Base-by-base conservation (phyloP, 257 asterid genomes). In the Capsicum rhomboideum region DNA sequence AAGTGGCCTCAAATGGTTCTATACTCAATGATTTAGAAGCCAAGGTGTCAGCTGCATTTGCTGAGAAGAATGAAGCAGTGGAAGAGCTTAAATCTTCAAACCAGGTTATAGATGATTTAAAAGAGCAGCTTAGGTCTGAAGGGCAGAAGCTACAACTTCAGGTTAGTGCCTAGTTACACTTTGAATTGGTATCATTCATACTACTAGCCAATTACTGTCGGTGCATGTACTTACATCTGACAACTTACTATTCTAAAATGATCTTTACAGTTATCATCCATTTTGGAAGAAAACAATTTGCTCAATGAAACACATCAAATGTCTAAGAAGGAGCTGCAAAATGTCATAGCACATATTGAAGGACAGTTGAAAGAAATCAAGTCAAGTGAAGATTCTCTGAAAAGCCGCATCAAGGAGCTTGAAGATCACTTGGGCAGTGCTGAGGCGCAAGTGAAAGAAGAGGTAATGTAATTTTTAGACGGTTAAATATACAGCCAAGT, bases 261-360 rank as follows among this genome's bases (percentile, higher is more conserved):
- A 85, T 82, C 66, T 56, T 72, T 85, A 44, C 95, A 93, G 98
- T 88, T 94, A 87, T 91, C 97, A 80, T 92, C 97, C 59, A 87
- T 90, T 17, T 87, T 88, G 90, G 94, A 93, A 82, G 98, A 96
- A 86, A 96, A 92, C 82, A 92, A 86, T 84, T 82, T 58, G 87
- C 95, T 94, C 31, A 89, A 85, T 18, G 97, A 95, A 90, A 87
- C 94, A 77, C 90, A 90, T 85, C 91, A 94, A 82, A 91, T 74
- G 85, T 87, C 98, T 49, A 92, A 88, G 91, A 91, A 89, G 89
- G 98, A 96, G 78, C 98, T 94, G 77, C 92, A 92, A 82, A 84
- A 86, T 54, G 90, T 89, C 82, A 91, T 94, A 75, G 68, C 83
- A 46, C 83, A 86, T 52, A 98, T 93, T 53, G 97, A 96, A 87